Evolutionary conservation across 805 yeast genomes (phyloP), one percentile per base, ranked within the genome.

Genomic region (Spathaspora gorwiae): DNA sequence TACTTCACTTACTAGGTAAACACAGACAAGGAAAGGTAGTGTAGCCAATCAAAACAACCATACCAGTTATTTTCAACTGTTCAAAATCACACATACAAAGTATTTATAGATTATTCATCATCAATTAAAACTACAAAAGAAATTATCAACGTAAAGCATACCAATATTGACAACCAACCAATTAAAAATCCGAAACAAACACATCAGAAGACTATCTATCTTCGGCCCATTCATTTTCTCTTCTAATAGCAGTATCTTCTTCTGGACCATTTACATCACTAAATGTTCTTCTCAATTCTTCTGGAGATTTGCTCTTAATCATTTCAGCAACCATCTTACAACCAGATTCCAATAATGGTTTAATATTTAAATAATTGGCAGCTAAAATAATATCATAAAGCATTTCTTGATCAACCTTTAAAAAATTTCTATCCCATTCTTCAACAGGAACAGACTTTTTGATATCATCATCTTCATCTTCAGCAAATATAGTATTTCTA

Each of bases 341-440:
- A 6, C 90, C 90, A 2, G 90, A 82, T 54, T 84, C 87, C 56
- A 85, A 68, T 51, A 85, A 67, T 2, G 90, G 90, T 52, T 83
- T 78, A 56, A 85, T 84, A 60, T 85, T 84, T 58, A 85, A 68
- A 60, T 84, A 85, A 62, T 85, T 85, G 14, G 92, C 88, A n/a
- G 92, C 92, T 46, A 83, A 68, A 47, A 85, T 83, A 57, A 85
- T 85, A 57, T 84, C 94, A 54, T 85, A 85, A 47, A 85, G 73
- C 90, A 85, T 85, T 55, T 85, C 92, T 60, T 85, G 98, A 66
- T 92, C 98, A 34, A 92, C 97, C 60, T 87, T 87, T 56, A 92
- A 77, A 64, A 90, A 92, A 64, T 87, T 88, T 64, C 87, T 87
- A 68, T 92, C 98, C 98, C 98, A 92, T 39, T 90, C 90, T 50